Evolutionary conservation across 2,329 filamentous ascomycete genomes (phyloP), one percentile per base, ranked within the genome.

Genomic region (Cryphonectria nitschkei): DNA sequence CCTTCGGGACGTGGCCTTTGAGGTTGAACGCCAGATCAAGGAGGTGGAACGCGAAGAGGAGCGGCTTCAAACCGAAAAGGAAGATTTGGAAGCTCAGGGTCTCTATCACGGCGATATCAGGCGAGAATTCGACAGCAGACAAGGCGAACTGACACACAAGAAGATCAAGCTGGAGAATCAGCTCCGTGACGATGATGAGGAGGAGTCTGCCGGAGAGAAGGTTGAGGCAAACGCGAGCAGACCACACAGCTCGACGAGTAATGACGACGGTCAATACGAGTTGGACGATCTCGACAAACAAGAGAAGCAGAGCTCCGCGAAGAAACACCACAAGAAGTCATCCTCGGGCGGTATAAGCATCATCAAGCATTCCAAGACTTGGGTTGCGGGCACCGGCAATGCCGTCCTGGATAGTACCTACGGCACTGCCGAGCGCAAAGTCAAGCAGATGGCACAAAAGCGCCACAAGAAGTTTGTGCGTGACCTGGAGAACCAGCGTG

Each of bases 1-100:
- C 0, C 84, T 93, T n/a, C 91, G 95, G 8, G 96, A 99, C 75
- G 90, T 95, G 77, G 93, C 92, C 54, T 99, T 98, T 78, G 91
- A 94, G 75, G 86, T 92, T 63, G 91, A 91, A 3, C 94, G 97
- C 9, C 67, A 63, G 26, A 52, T 65, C 41, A 65, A 65, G 22
- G 63, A 65, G 63, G 22, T 82, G 87, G 0, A 85, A 87, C 14
- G 84, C 86, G 67, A 68, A 32, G 14, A 62, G 32, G 58, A 68
- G 43, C n/a, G 14, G 13, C 41, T 63, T 14, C 46, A 34, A 11
- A 26, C 11, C 3, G 84, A 87, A 2, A 83, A 85, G 2, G 85
- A 86, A 4, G 84, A 50, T 32, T 13, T 37, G 61, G 32, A 68
- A 22, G 41, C 3, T 3, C 19, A 54, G 37, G 41, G 60, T 6